A percentile compares a stretch with the other conserved stretches of the same genome.
phyloP scores from a whole-genome alignment of 1,139 yeast species.

The Nakaseomyces uthaithaninus region DNA sequence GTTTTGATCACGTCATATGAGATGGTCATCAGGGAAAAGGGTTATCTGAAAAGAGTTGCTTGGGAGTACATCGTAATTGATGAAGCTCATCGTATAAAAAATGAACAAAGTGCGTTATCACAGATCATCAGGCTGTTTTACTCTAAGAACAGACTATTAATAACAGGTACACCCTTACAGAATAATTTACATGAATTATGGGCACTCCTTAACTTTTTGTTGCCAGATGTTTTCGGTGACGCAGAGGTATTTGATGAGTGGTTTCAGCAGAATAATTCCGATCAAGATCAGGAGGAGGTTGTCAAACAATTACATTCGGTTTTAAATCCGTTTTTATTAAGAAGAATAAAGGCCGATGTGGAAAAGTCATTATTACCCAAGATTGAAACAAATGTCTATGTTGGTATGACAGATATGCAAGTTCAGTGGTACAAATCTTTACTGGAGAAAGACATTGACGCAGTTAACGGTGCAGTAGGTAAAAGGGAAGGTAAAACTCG shows the following conservation, averaged over 20 bases:
- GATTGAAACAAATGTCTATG: slow-evolving; percentile 62
- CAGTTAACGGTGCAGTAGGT: slow-evolving; percentile 72
- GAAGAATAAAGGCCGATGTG: slow-evolving; percentile 73
- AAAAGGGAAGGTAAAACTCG: slow-evolving; percentile 70
- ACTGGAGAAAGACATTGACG: slow-evolving; percentile 72
- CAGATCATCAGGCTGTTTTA: slow-evolving; percentile 69
- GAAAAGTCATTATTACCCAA: slow-evolving; percentile 71
- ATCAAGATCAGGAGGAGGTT: slow-evolving; percentile 50
- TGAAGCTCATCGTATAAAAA: slow-evolving; percentile 76
- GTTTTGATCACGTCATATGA: slow-evolving; percentile 69
- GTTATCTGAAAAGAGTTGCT: slow-evolving; percentile 51
- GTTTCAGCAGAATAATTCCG: slow-evolving; percentile 42
- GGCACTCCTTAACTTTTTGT: slow-evolving; percentile 66
- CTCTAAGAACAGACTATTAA: slow-evolving; percentile 58
- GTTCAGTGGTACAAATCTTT: slow-evolving; percentile 66
- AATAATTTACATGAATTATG: slow-evolving; percentile 72
- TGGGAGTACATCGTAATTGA: slow-evolving; percentile 75
- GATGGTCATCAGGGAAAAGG: slow-evolving; percentile 66
- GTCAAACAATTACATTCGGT: slow-evolving; percentile 87
- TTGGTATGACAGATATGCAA: slow-evolving; percentile 73
- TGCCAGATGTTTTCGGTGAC: slow-evolving; percentile 74
- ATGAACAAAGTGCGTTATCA: slow-evolving; percentile 65
- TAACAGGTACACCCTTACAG: slow-evolving; percentile 78
- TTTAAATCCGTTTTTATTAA: slow-evolving; percentile 61
- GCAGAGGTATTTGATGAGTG: slow-evolving; percentile 67